Base-by-base conservation (phyloP, 2,329 filamentous ascomycete species). In the Apiospora sp. region DNA sequence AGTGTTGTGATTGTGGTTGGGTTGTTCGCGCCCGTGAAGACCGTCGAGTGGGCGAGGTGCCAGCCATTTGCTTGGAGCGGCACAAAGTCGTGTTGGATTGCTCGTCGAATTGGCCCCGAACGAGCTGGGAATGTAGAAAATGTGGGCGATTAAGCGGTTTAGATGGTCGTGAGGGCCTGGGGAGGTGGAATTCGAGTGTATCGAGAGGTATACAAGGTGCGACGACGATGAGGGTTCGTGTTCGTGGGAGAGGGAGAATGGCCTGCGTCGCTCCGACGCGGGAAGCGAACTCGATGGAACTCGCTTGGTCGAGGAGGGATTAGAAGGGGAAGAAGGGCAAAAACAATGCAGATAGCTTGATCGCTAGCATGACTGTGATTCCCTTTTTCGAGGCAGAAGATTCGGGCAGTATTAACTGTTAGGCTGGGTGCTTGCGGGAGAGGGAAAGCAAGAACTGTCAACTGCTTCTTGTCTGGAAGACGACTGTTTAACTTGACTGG, bases 1-100 rank as follows among this genome's bases (percentile, higher is more conserved):
- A 94, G 78, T 94, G 92, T 78, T 94, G 92, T 78, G 92, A 91
- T 84, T 91, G 90, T 79, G 92, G 89, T 86, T 95, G 93, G 78
- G 91, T 91, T 81, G 89, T 90, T 84, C 94, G 93, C 86, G 94
- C 94, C 89, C 96, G 92, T 84, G 95, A 96, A 80, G 95, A 98
- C 82, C 96, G 94, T 85, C 96, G 93, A 82, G 94, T 81, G 93
- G 89, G 78, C 85, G 85, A 80, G 86, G 88, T 87, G 89, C 88
- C 89, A 76, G 80, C 84, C 80, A 82, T 83, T 70, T 71, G 69
- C 71, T 76, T 77, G 78, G 73, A 70, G 34, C 58, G 58, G 70
- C 71, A 73, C 67, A 68, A 44, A 46, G 41, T 68, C 67, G 67
- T n/a, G 24, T 68, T 48, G 67, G 58, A 41, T 64, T 24, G 58